Conservation (phyloP, 768 basidiomycete genomes). For the Trametes meyenii region DNA sequence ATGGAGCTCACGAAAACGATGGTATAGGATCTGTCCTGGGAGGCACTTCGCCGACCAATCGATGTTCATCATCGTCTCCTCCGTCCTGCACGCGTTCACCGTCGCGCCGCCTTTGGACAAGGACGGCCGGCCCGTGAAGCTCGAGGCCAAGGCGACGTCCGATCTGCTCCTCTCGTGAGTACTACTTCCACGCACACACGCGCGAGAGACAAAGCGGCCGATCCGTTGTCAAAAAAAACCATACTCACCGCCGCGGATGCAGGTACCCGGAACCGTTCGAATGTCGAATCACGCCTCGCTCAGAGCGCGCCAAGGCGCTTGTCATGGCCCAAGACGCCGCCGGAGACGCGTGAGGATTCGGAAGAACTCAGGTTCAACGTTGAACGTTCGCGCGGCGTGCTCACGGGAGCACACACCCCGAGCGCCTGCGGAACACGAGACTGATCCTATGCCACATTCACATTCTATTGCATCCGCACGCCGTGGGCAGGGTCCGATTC, state of each 20-base stretch:
- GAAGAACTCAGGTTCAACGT: not conserved
- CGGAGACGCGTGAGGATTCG: not conserved
- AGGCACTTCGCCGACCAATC: constrained; percentile 13
- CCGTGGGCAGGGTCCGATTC: too few species aligned
- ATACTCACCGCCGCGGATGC: not conserved
- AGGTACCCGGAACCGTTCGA: constrained; percentile 11
- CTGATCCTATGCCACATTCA: too few species aligned
- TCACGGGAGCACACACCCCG: too few species aligned
- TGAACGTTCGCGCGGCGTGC: too few species aligned
- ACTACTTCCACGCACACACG: not conserved
- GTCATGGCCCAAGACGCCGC: not conserved
- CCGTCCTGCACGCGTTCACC: constrained; percentile 14
- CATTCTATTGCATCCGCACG: too few species aligned
- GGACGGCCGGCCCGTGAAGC: constrained; percentile 42
- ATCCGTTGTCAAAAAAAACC: too few species aligned
- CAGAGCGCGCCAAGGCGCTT: constrained; percentile 5
- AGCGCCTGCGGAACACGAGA: too few species aligned
- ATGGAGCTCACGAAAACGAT: not conserved
- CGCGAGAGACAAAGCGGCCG: not conserved
- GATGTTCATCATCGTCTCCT: constrained; percentile 18
- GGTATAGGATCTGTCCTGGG: constrained; percentile 18
- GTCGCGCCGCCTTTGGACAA: constrained; percentile 24
- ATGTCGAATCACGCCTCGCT: constrained; percentile 13
- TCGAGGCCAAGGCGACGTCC: constrained; percentile 40
- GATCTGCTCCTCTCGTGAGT: constrained; percentile 51